Evolutionary conservation across 176 grass and related monocot genomes (phyloP), one percentile per base, ranked within the genome.

Genomic region (Carex myosuroides): DNA sequence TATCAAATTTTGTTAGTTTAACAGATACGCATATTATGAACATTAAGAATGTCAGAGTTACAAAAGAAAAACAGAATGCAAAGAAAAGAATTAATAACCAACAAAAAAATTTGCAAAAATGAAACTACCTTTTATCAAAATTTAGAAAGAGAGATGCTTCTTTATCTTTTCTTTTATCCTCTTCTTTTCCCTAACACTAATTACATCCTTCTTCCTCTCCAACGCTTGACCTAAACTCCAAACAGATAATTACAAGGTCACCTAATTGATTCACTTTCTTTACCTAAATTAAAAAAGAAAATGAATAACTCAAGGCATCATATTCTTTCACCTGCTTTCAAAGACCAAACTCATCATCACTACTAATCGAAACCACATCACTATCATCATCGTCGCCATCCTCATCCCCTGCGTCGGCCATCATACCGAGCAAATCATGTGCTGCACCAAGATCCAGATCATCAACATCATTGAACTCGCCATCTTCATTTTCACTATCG

Each of bases 291-390:
- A 42, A 9, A 32, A 30, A 24, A 1, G 4, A 2, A 81, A 42
- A 81, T 42, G 44, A 81, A 44, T 81, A 7, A 64, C 42, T 46
- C 58, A 81, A 75, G 20, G 79, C 33, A 81, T 22, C n/a, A 20
- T 81, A 81, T 10, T 8, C 9, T 62, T 62, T 62, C 20, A 11
- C 22, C 42, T 37, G 30, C 22, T 50, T 65, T 65, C 63, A 83
- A 75, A 87, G 93, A 71, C 82, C 95, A 2, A 74, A 83, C 2
- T 94, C 94, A 0, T 93, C 96, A 3, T 85, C 90, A 8, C 90
- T 99, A 85, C 93, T 95, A 33, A 93, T 85, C 4, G 91, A 98
- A 22, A 60, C 89, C 2, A 92, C 53, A 33, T 87, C 61, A 22
- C 91, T 85, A 56, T 87, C 88, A 55, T 90, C 96, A 9, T 93